phyloP scores from a whole-genome alignment of 2,329 filamentous ascomycete species.

The Cladobotryum protrusum region DNA sequence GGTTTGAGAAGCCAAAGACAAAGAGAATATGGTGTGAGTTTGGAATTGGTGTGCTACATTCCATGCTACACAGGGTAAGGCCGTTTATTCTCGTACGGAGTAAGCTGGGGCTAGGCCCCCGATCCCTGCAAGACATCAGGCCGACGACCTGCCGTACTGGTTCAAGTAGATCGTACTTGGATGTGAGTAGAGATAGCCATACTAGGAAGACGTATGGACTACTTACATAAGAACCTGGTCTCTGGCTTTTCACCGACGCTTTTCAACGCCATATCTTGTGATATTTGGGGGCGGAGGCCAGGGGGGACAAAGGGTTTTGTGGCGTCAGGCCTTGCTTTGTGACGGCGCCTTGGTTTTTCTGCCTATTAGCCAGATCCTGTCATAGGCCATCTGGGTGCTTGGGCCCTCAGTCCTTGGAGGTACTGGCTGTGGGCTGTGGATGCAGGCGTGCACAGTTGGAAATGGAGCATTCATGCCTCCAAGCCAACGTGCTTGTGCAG shows the following conservation, averaged over 20 bases:
- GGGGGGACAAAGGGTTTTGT: background rate
- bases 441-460: no score
- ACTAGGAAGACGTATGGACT: background rate
- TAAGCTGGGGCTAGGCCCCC: background rate
- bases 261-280: background rate
- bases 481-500: conserved; percentile 4
- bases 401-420: background rate
- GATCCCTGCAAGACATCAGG: background rate
- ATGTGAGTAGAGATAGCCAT: no score
- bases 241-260: no score
- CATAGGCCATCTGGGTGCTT: conserved; percentile 7
- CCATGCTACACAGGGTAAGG: background rate
- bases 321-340: background rate
- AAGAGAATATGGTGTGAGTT: background rate
- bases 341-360: background rate
- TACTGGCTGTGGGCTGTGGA: background rate
- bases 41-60: background rate
- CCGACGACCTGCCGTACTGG: background rate
- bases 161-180: no score
- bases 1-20: background rate
- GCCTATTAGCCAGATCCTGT: background rate
- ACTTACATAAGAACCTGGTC: background rate
- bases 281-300: background rate
- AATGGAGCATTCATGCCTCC: background rate
- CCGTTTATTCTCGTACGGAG: background rate